Percentiles rank a stretch among this genome's conserved stretches.
Evolutionary conservation across 129 eudicot species (phyloP).

Genomic region (Apium graveolens): DNA sequence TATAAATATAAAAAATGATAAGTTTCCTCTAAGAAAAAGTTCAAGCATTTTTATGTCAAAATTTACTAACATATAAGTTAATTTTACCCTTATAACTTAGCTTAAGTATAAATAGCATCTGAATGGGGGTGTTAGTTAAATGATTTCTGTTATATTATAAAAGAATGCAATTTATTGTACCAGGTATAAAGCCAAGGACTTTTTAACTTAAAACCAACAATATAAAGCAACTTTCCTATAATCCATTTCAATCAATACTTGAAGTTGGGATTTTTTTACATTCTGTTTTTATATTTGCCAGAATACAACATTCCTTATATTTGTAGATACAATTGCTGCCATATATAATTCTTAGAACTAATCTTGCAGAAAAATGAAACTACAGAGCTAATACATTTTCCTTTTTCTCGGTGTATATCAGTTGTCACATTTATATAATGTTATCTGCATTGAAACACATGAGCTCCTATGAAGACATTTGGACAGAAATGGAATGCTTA

Average conservation of each 20-base stretch:
- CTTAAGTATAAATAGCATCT: too few relatives aligned
- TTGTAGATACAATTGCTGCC: neutral
- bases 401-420: neutral
- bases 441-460: neutral
- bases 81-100: too few relatives aligned
- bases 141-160: too few relatives aligned
- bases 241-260: neutral
- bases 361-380: neutral
- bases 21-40: too few relatives aligned
- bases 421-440: neutral
- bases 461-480: neutral
- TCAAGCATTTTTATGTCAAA: too few relatives aligned
- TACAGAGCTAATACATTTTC: neutral
- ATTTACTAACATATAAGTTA: too few relatives aligned
- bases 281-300: neutral
- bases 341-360: neutral
- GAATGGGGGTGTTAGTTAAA: too few relatives aligned
- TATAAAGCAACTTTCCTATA: neutral
- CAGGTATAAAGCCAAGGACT: too few relatives aligned
- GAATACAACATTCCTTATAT: neutral
- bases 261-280: neutral
- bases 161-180: too few relatives aligned
- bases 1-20: too few relatives aligned
- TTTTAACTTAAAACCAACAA: neutral
- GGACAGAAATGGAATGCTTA: slow-evolving; percentile 2